phyloP scores from a whole-genome alignment of 2,329 filamentous ascomycete genomes.

The Anthostomella pinea region DNA sequence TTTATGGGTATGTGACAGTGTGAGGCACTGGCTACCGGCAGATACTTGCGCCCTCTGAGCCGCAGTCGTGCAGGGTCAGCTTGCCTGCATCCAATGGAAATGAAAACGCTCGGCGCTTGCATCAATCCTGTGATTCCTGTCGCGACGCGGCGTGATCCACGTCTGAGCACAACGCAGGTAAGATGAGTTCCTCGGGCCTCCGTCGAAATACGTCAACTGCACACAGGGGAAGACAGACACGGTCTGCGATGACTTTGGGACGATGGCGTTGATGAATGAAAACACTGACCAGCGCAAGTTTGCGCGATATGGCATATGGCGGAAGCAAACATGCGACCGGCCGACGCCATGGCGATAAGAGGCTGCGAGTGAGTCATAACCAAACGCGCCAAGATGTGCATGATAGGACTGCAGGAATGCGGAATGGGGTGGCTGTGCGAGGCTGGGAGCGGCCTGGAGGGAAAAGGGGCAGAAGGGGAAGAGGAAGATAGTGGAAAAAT shows the following conservation, averaged over 20 bases:
- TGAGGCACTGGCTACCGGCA: constrained; percentile 22
- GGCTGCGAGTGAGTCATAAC: constrained; percentile 29
- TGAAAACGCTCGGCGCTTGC: constrained; percentile 26
- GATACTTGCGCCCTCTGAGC: constrained; percentile 23
- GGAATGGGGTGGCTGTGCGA: constrained; percentile 22
- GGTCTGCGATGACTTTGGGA: too few relatives aligned
- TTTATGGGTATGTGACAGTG: constrained; percentile 20
- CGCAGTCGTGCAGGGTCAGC: constrained; percentile 29
- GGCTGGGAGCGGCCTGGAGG: constrained; percentile 19
- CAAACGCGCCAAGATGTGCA: constrained; percentile 19
- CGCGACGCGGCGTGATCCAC: constrained; percentile 14
- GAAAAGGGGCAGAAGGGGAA: constrained; percentile 10
- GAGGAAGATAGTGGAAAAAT: constrained; percentile 8
- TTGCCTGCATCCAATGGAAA: constrained; percentile 27
- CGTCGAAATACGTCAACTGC: too few relatives aligned
- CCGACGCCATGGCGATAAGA: constrained; percentile 11
- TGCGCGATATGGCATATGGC: too few relatives aligned
- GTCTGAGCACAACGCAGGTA: constrained; percentile 5
- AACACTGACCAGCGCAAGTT: too few relatives aligned
- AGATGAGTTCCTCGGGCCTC: too few relatives aligned
- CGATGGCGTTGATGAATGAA: too few relatives aligned
- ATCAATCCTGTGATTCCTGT: constrained; percentile 18
- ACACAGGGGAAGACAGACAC: too few relatives aligned
- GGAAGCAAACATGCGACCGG: constrained; percentile 4
- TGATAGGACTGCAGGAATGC: constrained; percentile 19